Evolutionary conservation across 108 stramenopile genomes (phyloP).

Genomic region (Pseudonitzschia multiseries): DNA sequence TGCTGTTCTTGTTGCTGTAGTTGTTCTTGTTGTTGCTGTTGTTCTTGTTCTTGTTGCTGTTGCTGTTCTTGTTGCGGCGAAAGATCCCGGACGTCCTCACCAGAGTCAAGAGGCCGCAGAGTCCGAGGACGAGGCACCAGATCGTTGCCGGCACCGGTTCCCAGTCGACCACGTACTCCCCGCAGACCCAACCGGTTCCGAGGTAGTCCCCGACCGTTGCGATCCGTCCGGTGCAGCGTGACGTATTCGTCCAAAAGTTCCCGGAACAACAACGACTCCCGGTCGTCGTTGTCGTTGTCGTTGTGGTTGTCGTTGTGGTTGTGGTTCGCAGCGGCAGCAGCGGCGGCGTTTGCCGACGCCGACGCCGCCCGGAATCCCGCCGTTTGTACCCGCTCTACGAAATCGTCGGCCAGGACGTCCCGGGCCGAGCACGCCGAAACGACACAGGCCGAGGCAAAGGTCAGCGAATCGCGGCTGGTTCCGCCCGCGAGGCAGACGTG

Average conservation of each 20-base stretch:
- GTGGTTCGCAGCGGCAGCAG: too few species aligned
- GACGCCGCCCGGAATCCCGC: conserved; percentile 8
- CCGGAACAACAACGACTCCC: neutral
- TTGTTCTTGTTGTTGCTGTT: too few species aligned
- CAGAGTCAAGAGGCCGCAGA: neutral
- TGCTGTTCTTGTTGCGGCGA: too few species aligned
- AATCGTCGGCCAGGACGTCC: conserved; percentile 44
- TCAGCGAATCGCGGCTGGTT: conserved; percentile 40
- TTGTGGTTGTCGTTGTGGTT: neutral
- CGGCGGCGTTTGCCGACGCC: neutral
- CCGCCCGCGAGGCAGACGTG: conserved; percentile 46
- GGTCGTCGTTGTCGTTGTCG: neutral
- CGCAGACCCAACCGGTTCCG: conserved; percentile 56
- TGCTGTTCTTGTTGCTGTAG: too few species aligned
- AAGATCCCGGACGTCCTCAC: conserved; percentile 5
- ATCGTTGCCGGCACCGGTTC: conserved; percentile 24
- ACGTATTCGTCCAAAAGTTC: conserved; percentile 34
- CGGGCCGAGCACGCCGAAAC: conserved; percentile 39
- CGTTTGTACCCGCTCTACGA: conserved; percentile 22
- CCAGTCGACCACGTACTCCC: conserved; percentile 42
- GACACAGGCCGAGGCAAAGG: conserved; percentile 54
- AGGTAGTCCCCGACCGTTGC: conserved; percentile 44
- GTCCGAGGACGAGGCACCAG: neutral
- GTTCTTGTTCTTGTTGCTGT: too few species aligned
- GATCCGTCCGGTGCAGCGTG: conserved; percentile 28